phyloP scores from a whole-genome alignment of 441 rosid genomes.

The Populus trichocarpa region DNA sequence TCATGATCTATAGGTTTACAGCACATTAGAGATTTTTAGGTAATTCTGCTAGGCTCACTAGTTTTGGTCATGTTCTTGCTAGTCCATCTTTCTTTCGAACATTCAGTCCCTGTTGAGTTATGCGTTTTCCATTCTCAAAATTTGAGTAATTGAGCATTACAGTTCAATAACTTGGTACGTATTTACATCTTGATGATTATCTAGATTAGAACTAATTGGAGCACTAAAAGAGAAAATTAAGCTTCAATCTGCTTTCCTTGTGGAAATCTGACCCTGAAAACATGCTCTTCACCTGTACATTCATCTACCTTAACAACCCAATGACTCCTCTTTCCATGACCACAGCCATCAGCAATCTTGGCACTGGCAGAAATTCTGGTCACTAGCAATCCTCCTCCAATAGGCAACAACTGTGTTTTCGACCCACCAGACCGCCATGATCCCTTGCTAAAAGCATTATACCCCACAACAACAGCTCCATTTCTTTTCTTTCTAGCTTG shows the following conservation, averaged over 20 bases:
- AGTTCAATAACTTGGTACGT: background rate
- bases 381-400: slow-evolving; percentile 74
- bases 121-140: background rate
- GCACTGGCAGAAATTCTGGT: slow-evolving; percentile 42
- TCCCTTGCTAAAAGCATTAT: slow-evolving; percentile 61
- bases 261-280: slow-evolving; percentile 68
- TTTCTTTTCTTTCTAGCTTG: slow-evolving; percentile 29
- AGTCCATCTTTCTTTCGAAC: background rate
- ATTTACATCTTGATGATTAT: background rate
- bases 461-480: slow-evolving; percentile 63
- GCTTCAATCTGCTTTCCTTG: slow-evolving; percentile 52
- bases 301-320: slow-evolving; percentile 89
- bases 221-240: slow-evolving; percentile 14
- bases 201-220: background rate
- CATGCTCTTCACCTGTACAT: slow-evolving; percentile 89
- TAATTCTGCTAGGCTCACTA: background rate
- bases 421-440: slow-evolving; percentile 57
- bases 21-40: slow-evolving; percentile 11
- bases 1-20: slow-evolving; percentile 48
- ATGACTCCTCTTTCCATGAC: slow-evolving; percentile 44
- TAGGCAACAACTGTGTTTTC: slow-evolving; percentile 71
- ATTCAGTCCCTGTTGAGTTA: background rate
- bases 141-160: background rate
- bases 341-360: slow-evolving; percentile 6
- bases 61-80: background rate